Evolutionary conservation across 1,284 basidiomycete species (phyloP).

Genomic region (Pascua guehoae): DNA sequence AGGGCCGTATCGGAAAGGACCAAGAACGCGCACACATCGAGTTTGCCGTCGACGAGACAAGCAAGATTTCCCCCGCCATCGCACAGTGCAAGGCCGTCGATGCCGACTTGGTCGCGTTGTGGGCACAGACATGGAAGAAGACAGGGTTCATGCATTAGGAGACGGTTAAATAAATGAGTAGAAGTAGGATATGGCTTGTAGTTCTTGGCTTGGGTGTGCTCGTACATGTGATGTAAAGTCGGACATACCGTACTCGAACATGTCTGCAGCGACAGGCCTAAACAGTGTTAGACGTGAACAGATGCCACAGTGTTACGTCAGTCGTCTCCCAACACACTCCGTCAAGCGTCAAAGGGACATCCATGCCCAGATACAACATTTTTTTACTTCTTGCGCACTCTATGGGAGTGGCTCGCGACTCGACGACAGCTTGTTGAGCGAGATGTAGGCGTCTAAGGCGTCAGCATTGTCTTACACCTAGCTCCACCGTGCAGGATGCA

Average conservation of each 20-base stretch:
- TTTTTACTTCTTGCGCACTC: constrained; percentile 4
- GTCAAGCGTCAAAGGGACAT: neutral
- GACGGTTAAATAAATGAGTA: neutral
- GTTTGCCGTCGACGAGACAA: constrained; percentile 30
- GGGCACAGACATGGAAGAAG: constrained; percentile 34
- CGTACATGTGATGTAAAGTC: neutral
- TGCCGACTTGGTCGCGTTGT: constrained; percentile 30
- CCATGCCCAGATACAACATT: constrained; percentile 3
- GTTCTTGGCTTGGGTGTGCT: neutral
- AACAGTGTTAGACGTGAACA: neutral
- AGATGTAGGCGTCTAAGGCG: constrained; percentile 59
- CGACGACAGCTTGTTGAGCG: constrained; percentile 45
- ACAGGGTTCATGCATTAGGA: constrained; percentile 29
- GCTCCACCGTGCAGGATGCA: neutral
- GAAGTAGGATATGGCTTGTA: neutral
- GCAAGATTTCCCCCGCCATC: constrained; percentile 30
- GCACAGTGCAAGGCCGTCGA: constrained; percentile 13
- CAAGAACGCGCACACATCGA: constrained; percentile 27
- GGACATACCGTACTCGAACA: constrained; percentile 42
- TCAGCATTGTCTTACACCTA: constrained; percentile 48
- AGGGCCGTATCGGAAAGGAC: constrained; percentile 29
- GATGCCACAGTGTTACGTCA: no score
- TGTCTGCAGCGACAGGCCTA: neutral
- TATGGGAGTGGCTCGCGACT: constrained; percentile 23
- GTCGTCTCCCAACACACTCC: neutral